Conservation (phyloP, 805 yeast genomes). For the Grigorovia jiainica region DNA sequence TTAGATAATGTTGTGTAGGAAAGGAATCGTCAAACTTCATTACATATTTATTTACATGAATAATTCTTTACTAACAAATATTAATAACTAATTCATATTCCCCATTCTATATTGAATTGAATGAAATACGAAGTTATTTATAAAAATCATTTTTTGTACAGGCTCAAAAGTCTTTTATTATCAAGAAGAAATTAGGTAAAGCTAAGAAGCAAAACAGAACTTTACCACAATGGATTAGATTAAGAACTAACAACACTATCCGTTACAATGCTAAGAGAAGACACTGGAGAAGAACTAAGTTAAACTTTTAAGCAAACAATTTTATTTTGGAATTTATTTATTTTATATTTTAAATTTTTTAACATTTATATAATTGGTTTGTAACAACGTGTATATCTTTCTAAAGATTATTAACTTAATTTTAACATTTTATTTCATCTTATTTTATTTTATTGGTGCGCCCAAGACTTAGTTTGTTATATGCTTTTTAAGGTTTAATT, state of each 20-base stretch:
- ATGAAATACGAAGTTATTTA: too few species aligned
- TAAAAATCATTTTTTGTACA: conserved; percentile 23
- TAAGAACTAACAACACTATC: conserved; percentile 95
- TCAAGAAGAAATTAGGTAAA: conserved; percentile 98
- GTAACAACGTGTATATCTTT: conserved; percentile 3
- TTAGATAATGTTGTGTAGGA: too few species aligned
- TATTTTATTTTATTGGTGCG: too few species aligned
- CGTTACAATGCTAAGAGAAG: conserved; percentile 99
- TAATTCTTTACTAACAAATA: too few species aligned
- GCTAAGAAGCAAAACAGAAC: conserved; percentile 99
- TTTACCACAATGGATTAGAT: conserved; percentile 98
- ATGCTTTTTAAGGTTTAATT: too few species aligned
- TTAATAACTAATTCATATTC: too few species aligned
- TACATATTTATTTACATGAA: too few species aligned
- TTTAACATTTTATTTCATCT: too few species aligned
- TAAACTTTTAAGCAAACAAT: conserved; percentile 62
- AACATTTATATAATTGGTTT: conserved; percentile 2
- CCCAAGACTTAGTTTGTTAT: too few species aligned
- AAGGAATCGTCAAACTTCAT: too few species aligned
- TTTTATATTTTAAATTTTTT: conserved; percentile 1
- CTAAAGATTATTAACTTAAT: background rate
- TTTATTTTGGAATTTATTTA: background rate
- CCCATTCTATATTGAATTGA: background rate
- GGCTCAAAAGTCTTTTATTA: conserved; percentile 93
- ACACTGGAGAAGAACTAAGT: conserved; percentile 99